Conservation (phyloP, 441 rosid genomes). For the Geranium incanum region DNA sequence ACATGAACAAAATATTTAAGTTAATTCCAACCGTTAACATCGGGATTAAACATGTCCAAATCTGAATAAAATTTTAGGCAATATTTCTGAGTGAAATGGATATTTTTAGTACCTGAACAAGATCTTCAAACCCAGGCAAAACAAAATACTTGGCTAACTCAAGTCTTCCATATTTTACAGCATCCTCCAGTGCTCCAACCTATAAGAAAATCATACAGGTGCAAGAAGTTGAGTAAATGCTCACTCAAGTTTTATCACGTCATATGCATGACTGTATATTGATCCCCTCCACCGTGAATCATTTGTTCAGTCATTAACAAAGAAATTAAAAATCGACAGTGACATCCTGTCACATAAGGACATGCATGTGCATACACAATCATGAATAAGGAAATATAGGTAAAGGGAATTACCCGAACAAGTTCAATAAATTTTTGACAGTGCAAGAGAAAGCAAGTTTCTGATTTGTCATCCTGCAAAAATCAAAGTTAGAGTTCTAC, state of each 20-base stretch:
- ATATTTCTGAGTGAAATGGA: not conserved
- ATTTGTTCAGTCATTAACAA: not conserved
- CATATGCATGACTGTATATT: not conserved
- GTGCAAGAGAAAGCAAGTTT: conserved; percentile 79
- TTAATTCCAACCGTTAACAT: too few species aligned
- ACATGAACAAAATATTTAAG: too few species aligned
- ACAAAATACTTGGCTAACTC: conserved; percentile 58
- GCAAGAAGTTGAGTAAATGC: not conserved
- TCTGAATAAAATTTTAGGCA: too few species aligned
- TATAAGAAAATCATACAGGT: conserved; percentile 21
- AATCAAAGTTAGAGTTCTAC: conserved; percentile 22
- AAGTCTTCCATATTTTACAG: conserved; percentile 62
- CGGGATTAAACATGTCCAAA: too few species aligned
- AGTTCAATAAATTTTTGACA: conserved; percentile 86
- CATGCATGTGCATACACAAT: not conserved
- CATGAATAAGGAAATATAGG: conserved; percentile 10
- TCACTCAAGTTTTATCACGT: not conserved
- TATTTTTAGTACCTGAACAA: conserved; percentile 48
- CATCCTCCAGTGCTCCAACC: conserved; percentile 74
- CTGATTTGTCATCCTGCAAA: conserved; percentile 85
- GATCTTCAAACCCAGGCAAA: conserved; percentile 36
- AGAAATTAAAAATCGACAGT: not conserved
- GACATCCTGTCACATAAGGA: not conserved
- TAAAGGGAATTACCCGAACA: conserved; percentile 56
- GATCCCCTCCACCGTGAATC: not conserved